These are phyloP conservation scores for Solanum piurae DNA, from an alignment of 257 asterid genomes.

Conservation along the genomic window DNA sequence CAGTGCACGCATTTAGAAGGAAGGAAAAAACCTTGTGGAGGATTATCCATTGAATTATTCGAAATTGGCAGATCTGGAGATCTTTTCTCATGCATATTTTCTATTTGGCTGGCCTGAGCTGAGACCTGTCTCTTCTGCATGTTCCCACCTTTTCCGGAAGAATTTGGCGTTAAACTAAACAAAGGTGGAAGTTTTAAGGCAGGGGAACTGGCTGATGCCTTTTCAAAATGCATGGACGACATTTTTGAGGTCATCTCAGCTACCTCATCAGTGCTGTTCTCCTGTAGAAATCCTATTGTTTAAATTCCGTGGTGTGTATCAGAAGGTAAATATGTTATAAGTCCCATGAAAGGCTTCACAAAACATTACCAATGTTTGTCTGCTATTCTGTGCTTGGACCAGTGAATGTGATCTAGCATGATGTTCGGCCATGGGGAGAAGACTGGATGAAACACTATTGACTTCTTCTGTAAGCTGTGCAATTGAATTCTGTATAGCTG, in stretches of 20 bases:
- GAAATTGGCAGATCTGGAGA: conserved; percentile 37
- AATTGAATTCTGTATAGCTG: conserved; percentile 82
- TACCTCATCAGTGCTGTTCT: conserved; percentile 54
- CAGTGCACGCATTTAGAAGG: neutral
- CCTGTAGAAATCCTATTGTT: conserved; percentile 29
- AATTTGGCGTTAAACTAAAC: conserved; percentile 81
- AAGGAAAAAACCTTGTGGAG: conserved; percentile 42
- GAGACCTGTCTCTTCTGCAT: conserved; percentile 53
- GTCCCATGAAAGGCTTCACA: neutral
- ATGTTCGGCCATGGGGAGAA: conserved; percentile 45
- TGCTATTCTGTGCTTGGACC: conserved; percentile 64
- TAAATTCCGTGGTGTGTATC: neutral
- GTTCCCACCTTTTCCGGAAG: conserved; percentile 72
- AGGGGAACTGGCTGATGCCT: conserved; percentile 62
- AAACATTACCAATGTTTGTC: conserved; percentile 47
- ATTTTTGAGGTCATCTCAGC: conserved; percentile 64
- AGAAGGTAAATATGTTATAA: neutral
- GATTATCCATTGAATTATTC: conserved; percentile 31
- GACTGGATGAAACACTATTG: conserved; percentile 52
- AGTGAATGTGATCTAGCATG: conserved; percentile 61
- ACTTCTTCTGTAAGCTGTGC: conserved; percentile 84
- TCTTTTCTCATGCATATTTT: conserved; percentile 39
- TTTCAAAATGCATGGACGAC: conserved; percentile 70
- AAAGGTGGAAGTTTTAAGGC: conserved; percentile 90
- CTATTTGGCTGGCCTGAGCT: conserved; percentile 43